These are phyloP conservation scores for Scorias spongiosa DNA, from an alignment of 2,329 filamentous ascomycete species.

Conservation along the genomic window DNA sequence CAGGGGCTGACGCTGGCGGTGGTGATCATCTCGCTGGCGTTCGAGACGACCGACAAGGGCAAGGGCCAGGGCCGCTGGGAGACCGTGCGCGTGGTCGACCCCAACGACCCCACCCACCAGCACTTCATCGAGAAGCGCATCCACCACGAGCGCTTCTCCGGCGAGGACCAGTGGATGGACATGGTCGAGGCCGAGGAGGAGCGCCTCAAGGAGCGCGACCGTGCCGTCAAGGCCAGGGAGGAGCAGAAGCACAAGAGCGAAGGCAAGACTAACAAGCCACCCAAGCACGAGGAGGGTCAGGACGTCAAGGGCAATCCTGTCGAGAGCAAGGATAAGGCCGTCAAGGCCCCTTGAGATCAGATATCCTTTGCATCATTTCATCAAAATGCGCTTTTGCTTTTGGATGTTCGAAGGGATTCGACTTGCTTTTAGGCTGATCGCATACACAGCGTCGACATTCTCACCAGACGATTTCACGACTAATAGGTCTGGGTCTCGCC, in stretches of 20 bases:
- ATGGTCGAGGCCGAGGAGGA: constrained; percentile 73
- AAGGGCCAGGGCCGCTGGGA: constrained; percentile 67
- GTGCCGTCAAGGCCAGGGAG: constrained; percentile 17
- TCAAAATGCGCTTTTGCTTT: no score
- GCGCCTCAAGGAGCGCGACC: constrained; percentile 36
- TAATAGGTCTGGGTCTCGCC: no score
- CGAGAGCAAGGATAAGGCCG: constrained; percentile 6
- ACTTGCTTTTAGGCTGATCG: no score
- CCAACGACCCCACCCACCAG: constrained; percentile 69
- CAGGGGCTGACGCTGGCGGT: constrained; percentile 79
- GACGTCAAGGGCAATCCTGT: constrained; percentile 1
- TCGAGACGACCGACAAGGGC: constrained; percentile 68
- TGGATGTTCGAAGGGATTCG: no score
- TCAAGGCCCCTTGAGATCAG: constrained; percentile 6
- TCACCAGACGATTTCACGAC: no score
- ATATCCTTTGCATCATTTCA: no score
- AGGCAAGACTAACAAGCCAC: constrained; percentile 7
- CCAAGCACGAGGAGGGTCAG: constrained; percentile 3
- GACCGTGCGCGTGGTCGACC: constrained; percentile 67
- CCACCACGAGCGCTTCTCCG: constrained; percentile 73
- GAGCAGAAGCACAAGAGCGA: constrained; percentile 11
- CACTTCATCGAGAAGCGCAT: constrained; percentile 72
- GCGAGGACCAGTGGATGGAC: constrained; percentile 88
- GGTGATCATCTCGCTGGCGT: constrained; percentile 63
- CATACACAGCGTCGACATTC: no score